phyloP scores from a whole-genome alignment of 1,284 basidiomycete genomes.

The Malassezia sympodialis region DNA sequence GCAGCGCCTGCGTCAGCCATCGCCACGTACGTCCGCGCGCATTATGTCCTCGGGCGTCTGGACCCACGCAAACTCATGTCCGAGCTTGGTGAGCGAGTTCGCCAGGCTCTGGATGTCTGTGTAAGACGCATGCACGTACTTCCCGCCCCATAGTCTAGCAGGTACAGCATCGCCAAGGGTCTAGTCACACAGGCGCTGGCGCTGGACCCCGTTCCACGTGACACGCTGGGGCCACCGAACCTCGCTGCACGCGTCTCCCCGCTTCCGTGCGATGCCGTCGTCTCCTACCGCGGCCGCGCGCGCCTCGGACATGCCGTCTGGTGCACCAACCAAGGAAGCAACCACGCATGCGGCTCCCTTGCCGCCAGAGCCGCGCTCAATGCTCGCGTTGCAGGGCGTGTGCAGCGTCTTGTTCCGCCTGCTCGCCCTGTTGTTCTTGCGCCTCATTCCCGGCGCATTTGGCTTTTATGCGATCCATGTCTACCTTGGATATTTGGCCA shows the following conservation, averaged over 20 bases:
- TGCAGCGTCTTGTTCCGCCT: conserved; percentile 32
- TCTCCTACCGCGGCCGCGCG: background rate
- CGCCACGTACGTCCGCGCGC: conserved; percentile 68
- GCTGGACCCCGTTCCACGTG: background rate
- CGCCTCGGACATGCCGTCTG: background rate
- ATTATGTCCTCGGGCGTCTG: conserved; percentile 70
- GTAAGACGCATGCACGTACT: conserved; percentile 21
- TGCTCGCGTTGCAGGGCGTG: conserved; percentile 20
- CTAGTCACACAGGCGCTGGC: background rate
- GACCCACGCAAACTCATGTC: conserved; percentile 85
- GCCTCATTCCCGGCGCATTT: conserved; percentile 32
- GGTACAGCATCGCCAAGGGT: conserved; percentile 32
- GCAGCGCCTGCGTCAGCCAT: conserved; percentile 57
- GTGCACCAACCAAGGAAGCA: background rate
- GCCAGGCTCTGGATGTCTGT: conserved; percentile 56
- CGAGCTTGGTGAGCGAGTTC: conserved; percentile 78
- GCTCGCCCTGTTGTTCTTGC: conserved; percentile 33
- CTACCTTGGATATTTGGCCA: conserved; percentile 19
- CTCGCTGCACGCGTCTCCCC: background rate
- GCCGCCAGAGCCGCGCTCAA: background rate
- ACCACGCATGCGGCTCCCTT: background rate
- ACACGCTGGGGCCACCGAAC: background rate
- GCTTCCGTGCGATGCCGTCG: background rate
- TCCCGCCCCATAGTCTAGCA: conserved; percentile 47
- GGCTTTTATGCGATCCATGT: conserved; percentile 6